Base-by-base conservation (phyloP, 441 rosid genomes). In the Eutrema salsugineum region DNA sequence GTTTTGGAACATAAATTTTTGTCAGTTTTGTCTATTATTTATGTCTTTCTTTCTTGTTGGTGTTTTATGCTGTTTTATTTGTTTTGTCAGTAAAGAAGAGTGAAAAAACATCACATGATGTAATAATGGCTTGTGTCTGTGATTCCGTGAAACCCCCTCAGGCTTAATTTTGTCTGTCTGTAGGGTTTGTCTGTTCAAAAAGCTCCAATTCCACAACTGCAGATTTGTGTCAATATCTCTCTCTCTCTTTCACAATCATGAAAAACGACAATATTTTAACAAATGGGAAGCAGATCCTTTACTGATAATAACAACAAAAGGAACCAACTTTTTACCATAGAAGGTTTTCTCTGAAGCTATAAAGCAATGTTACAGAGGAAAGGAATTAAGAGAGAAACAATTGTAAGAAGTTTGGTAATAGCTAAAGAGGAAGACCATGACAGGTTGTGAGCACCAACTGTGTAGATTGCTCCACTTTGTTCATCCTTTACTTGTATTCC, bases 401-500 rank as follows among this genome's bases (percentile, higher is more conserved):
- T 1, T 49, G 68, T 76, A 57, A 76, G 57, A 65, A 77, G 68
- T 60, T 49, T 70, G 49, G 68, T 58, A 59, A 70, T 5, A 64
- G 48, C 67, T 66, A 77, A 58, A 46, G 35, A 38, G 24, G 88
- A 68, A 55, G 85, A 86, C 19, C 82, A 78, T 55, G 84, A 82
- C 28, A 94, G 40, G 44, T 87, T 68, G 49, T 87, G 88, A n/a
- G 91, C 85, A 28, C 87, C 86, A 3, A 91, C 84, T 2, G 87
- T 63, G 73, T 87, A 89, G 22, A 72, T 77, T 11, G 69, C 70
- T 53, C 93, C 94, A 5, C 85, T 73, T 19, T 28, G 63, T 60
- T 83, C 91, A 59, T 92, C 98, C 80, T 75, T 89, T 58, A 95
- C 80, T 78, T 82, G 83, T 78, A 94, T 85, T 76, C 84, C 81